A percentile compares a stretch with the other conserved stretches of the same genome.
Conservation (phyloP, 768 basidiomycete genomes). For the Lactarius akahatsu region DNA sequence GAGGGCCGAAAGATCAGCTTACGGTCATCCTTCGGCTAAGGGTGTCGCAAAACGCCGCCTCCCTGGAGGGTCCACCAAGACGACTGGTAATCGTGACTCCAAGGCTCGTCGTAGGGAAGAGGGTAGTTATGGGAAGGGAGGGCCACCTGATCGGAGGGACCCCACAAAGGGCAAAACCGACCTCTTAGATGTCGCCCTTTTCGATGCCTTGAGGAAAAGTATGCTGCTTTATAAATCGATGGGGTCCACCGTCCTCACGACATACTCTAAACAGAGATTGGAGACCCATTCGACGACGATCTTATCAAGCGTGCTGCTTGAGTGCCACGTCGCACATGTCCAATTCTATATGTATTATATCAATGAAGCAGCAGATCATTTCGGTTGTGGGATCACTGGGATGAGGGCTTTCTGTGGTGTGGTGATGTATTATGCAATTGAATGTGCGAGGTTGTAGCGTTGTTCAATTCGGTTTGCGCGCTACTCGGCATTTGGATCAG, state of each 20-base stretch:
- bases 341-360: not conserved
- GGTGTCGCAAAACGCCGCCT: conserved; percentile 27
- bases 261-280: conserved; percentile 31
- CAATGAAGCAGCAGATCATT: not conserved
- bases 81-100: conserved; percentile 27
- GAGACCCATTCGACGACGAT: conserved; percentile 36
- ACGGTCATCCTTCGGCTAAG: conserved; percentile 12
- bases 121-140: conserved; percentile 21
- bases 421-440: not conserved
- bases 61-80: conserved; percentile 22
- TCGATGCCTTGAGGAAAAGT: conserved; percentile 26
- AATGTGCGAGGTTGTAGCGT: not conserved
- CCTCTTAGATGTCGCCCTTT: conserved; percentile 21
- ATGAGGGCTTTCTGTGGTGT: not conserved
- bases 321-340: not conserved
- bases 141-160: conserved; percentile 22
- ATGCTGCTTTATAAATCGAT: not conserved
- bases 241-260: not conserved
- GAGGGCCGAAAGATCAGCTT: conserved; percentile 15
- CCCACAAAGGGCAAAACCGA: conserved; percentile 23
- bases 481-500: not conserved
- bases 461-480: not conserved
- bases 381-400: not conserved
- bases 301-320: conserved; percentile 30
- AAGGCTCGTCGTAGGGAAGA: conserved; percentile 30